phyloP scores from a whole-genome alignment of 495 filamentous ascomycete genomes.

The Hypoxylon intermedium region DNA sequence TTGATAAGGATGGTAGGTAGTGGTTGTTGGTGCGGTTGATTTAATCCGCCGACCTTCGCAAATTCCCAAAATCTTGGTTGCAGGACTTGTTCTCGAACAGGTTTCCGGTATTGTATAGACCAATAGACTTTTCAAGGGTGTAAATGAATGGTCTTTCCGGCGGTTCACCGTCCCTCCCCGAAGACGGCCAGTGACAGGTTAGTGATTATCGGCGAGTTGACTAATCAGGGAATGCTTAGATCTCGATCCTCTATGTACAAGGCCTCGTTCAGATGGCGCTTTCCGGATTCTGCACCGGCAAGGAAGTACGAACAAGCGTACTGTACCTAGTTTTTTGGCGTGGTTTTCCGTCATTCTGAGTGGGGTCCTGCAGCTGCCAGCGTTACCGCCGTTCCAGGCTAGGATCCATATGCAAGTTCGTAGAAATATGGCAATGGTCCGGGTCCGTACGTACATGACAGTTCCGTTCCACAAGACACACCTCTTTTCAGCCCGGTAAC shows the following conservation, averaged over 20 bases:
- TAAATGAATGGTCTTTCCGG: conserved; percentile 24
- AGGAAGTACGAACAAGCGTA: conserved; percentile 10
- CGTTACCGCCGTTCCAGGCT: conserved; percentile 25
- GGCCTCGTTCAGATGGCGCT: conserved; percentile 22
- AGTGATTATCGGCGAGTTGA: not conserved
- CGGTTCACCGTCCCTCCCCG: conserved; percentile 13
- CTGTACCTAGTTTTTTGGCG: conserved; percentile 8
- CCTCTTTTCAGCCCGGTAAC: conserved; percentile 4
- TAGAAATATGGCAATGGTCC: conserved; percentile 13
- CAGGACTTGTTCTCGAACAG: conserved; percentile 17
- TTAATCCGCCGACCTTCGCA: conserved; percentile 8
- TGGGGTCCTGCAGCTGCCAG: conserved; percentile 30
- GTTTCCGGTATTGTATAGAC: conserved; percentile 1
- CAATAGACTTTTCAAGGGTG: conserved; percentile 23
- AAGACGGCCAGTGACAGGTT: conserved; percentile 19
- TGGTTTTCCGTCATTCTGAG: conserved; percentile 22
- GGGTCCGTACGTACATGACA: conserved; percentile 7
- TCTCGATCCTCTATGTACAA: conserved; percentile 36
- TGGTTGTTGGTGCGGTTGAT: conserved; percentile 14
- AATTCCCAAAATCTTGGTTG: not conserved
- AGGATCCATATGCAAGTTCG: conserved; percentile 10
- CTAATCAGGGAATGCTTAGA: conserved; percentile 23
- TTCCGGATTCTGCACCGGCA: conserved; percentile 12
- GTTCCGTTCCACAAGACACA: conserved; percentile 25
- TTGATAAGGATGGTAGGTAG: conserved; percentile 4